A percentile compares a stretch with the other conserved stretches of the same genome.
phyloP scores from a whole-genome alignment of 2,329 filamentous ascomycete genomes.

The Fusarium illudens region DNA sequence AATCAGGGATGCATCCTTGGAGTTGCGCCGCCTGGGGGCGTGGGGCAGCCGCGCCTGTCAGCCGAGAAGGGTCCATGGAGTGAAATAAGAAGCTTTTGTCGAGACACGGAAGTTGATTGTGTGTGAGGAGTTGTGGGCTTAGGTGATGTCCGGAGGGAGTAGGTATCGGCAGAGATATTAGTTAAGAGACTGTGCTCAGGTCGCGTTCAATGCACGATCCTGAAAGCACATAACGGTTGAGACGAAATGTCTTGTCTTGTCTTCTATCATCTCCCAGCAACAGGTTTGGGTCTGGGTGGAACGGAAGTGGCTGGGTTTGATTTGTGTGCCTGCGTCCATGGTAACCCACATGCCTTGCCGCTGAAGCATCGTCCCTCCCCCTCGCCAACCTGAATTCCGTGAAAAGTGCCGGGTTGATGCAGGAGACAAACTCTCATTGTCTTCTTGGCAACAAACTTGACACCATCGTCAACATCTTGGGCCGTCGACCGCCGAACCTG shows the following conservation, averaged over 20 bases:
- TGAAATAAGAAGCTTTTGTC: neutral
- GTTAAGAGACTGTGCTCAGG: neutral
- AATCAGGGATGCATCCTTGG: slow-evolving; percentile 11
- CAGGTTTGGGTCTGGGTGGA: neutral
- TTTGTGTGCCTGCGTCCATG: neutral
- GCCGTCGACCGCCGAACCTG: slow-evolving; percentile 13
- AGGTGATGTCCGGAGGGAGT: neutral
- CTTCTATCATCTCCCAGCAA: neutral
- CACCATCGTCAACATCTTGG: neutral
- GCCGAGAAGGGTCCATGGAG: slow-evolving; percentile 9
- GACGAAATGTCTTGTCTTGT: neutral
- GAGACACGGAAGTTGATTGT: neutral
- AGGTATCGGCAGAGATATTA: too few relatives aligned
- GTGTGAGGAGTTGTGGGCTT: neutral
- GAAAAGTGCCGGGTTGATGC: neutral
- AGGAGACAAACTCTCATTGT: neutral
- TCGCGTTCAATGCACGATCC: neutral
- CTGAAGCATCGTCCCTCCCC: neutral
- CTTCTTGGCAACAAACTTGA: neutral
- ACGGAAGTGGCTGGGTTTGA: slow-evolving; percentile 1
- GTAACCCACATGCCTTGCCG: slow-evolving; percentile 18
- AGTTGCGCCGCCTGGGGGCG: slow-evolving; percentile 1
- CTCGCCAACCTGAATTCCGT: neutral
- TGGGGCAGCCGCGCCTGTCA: slow-evolving; percentile 23
- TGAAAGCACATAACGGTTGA: neutral